phyloP scores from a whole-genome alignment of 305 asterid genomes.

The Salvia sclarea region DNA sequence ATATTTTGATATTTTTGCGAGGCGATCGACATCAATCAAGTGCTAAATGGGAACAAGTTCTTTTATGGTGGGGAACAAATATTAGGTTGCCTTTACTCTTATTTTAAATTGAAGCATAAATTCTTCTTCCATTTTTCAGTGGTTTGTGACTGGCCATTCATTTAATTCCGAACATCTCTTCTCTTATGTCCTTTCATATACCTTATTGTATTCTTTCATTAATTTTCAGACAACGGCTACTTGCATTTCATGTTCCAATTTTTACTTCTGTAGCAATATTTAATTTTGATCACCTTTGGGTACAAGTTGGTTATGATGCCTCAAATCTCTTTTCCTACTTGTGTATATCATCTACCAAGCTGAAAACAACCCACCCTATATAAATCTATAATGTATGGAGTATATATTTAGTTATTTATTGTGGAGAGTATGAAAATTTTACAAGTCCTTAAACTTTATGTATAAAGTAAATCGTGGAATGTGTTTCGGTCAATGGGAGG shows the following conservation, averaged over 20 bases:
- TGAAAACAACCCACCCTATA: not conserved
- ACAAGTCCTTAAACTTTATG: too few species aligned
- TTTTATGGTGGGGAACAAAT: conserved; percentile 26
- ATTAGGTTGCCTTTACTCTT: conserved; percentile 17
- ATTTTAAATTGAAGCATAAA: conserved; percentile 13
- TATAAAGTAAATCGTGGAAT: too few species aligned
- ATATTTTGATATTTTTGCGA: not conserved
- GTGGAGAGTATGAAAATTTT: too few species aligned
- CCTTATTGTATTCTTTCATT: not conserved
- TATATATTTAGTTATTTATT: too few species aligned
- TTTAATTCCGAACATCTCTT: not conserved
- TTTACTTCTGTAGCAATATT: not conserved
- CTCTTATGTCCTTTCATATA: not conserved
- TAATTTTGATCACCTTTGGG: not conserved
- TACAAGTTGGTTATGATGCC: not conserved
- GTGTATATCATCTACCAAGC: not conserved
- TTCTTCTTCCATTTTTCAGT: conserved; percentile 17
- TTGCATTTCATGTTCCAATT: not conserved
- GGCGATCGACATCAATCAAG: not conserved
- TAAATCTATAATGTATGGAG: too few species aligned
- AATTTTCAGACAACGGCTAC: conserved; percentile 27
- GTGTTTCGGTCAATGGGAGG: too few species aligned
- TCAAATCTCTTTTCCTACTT: not conserved
- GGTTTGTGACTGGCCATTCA: not conserved
- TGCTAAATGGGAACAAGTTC: not conserved